Base-by-base conservation (phyloP, 2,329 filamentous ascomycete species). In the Thielaviopsis euricoi region DNA sequence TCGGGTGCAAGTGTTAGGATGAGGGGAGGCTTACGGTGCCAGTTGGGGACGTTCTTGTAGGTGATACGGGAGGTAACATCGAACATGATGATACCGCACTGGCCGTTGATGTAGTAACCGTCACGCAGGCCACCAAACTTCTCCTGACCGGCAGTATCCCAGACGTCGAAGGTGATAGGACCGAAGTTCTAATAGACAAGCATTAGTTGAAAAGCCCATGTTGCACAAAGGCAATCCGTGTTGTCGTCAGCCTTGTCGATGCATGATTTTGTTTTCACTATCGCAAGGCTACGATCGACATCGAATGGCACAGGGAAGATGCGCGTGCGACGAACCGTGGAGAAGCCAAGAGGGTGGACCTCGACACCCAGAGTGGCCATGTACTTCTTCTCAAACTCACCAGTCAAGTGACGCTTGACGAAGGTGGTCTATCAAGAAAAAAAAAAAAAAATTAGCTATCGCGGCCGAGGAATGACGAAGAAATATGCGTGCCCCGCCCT, bases 21-120 rank as follows among this genome's bases (percentile, higher is more conserved):
- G 29, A 51, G 46, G 25, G 29, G 25, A 46, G 61, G 83, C 89
- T 73, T 85, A 95, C 93, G 93, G 77, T 98, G 93, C 93, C 93
- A 98, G 87, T 97, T 97, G 78, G 93, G 93, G 64, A 98, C 93
- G 80, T 98, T 98, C 87, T 98, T 98, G 86, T 98, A 98, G 74
- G 93, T 98, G 74, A 98, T 97, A 71, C 93, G 88, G 66, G 91
- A 96, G 64, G 93, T 97, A 65, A 98, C 91, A 75, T 98, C 91
- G 75, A 98, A 98, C 91, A 98, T 98, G 85, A 98, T 97, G 80
- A 98, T 96, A 78, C 93, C 91, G 76, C 91, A 97, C 78, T 97
- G 91, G 70, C 91, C 91, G 79, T 96, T 96, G 82, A 98, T 98
- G 81, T 98, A 98, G 85, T 98, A 98, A 67, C 91, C 91, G 76